phyloP scores from a whole-genome alignment of 805 yeast genomes.

The Yarrowia sp. region DNA sequence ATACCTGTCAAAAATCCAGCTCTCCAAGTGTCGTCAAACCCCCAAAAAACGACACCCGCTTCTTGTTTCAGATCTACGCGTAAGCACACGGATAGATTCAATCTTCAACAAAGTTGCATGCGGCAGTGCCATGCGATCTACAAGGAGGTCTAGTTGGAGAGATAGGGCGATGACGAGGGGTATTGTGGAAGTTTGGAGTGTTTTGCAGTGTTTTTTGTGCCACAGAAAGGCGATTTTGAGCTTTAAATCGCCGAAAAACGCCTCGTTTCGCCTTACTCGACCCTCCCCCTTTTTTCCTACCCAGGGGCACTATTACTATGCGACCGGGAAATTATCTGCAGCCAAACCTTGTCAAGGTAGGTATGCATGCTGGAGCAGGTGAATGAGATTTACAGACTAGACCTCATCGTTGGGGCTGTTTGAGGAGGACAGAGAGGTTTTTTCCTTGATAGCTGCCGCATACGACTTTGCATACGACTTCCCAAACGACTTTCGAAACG shows the following conservation, averaged over 20 bases:
- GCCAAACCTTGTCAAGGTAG: neutral
- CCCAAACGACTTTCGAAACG: too few relatives aligned
- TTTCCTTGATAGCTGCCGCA: too few relatives aligned
- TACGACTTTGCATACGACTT: too few relatives aligned
- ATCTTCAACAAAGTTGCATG: neutral
- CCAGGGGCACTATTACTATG: conserved; percentile 1
- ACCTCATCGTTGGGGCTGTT: conserved; percentile 8
- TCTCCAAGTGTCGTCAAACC: neutral
- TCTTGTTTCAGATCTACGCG: conserved; percentile 12
- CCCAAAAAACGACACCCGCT: neutral
- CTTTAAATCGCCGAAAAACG: too few relatives aligned
- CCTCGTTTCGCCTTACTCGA: neutral
- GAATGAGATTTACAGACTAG: neutral
- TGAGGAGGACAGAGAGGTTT: neutral
- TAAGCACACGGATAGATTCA: neutral
- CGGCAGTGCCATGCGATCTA: conserved; percentile 5
- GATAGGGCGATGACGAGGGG: neutral
- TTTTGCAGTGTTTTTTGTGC: neutral
- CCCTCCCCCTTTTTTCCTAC: neutral
- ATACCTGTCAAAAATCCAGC: neutral
- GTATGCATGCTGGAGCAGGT: neutral
- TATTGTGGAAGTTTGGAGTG: too few relatives aligned
- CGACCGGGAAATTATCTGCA: conserved; percentile 6
- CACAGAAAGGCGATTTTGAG: too few relatives aligned
- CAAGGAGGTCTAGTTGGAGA: neutral